Evolutionary conservation across 176 grass and related monocot species (phyloP).

Genomic region (Urochloa ruziziensis): DNA sequence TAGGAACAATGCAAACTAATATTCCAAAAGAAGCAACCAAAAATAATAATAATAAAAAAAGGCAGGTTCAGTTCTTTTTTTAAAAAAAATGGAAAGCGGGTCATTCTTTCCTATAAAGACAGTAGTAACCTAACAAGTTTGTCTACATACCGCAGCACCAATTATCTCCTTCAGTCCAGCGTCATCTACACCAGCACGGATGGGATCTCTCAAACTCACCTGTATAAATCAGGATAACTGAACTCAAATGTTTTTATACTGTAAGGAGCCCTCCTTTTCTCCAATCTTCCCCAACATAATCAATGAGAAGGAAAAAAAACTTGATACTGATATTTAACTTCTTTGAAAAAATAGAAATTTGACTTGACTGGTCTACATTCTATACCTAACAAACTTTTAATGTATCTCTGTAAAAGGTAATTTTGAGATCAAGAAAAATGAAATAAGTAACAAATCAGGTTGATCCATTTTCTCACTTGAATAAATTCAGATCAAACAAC

Average conservation of each 20-base stretch:
- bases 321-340: neutral
- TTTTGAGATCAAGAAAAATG: neutral
- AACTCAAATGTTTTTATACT: conserved; percentile 10
- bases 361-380: neutral
- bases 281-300: neutral
- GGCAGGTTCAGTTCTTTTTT: neutral
- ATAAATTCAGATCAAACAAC: neutral
- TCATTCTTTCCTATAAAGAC: conserved; percentile 2
- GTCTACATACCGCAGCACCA: conserved; percentile 66
- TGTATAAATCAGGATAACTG: conserved; percentile 38
- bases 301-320: conserved; percentile 13
- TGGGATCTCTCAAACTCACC: conserved; percentile 92
- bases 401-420: neutral
- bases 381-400: neutral
- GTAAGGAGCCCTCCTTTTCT: neutral
- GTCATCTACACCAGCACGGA: conserved; percentile 68
- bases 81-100: neutral
- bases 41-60: too few species aligned
- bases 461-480: neutral
- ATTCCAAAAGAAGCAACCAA: neutral
- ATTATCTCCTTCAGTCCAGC: conserved; percentile 81
- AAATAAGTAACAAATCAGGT: conserved; percentile 1
- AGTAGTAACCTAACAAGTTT: conserved; percentile 13
- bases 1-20: neutral
- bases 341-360: neutral